Evolutionary conservation across 805 yeast genomes (phyloP), one percentile per base, ranked within the genome.

Genomic region (Maudiozyma barnettii): DNA sequence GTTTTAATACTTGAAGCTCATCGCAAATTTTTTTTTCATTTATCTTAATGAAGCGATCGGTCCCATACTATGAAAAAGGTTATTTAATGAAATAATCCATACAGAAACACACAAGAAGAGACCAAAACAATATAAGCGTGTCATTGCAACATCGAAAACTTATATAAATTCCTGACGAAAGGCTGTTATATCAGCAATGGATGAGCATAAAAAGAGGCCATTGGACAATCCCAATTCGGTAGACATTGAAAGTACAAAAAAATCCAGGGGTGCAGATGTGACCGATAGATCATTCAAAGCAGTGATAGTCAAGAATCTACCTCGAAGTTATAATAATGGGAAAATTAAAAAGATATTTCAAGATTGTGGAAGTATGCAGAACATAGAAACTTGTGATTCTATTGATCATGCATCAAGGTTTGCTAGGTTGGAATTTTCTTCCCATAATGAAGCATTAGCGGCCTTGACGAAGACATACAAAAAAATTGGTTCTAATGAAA

Each of bases 381-480:
- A 70, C 16, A 52, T 77, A 1, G 62, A 58, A 36, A 52, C 61
- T 7, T 38, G 51, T 2, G 61, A 56, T 29, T 45, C 62, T 3
- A 2, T 47, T 0, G 56, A 52, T 41, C 57, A 50, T 29, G 21
- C 46, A 1, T 50, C 48, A 1, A 49, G 64, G 2, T 57, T 67
- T 36, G 88, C 87, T 0, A 67, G 74, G n/a, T 56, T 86, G 1
- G 95, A 84, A 54, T 79, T 84, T 52, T 49, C 68, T 0, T 59
- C 57, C 2, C 74, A 74, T 45, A 63, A 64, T 8, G 78, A 70
- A 30, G 73, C 81, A 1, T 61, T 78, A 1, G 63, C 81, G 2
- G 85, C 88, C 0, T 61, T 82, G 41, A 80, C 90, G 0, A 79
- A 75, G 51, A 76, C 78, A 30, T 69, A 64, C 49, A 82, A 82